Percentiles rank a stretch among this genome's conserved stretches.
These are phyloP conservation scores for Solanum hybrid DNA, from an alignment of 305 asterid genomes.

Conservation along the genomic window DNA sequence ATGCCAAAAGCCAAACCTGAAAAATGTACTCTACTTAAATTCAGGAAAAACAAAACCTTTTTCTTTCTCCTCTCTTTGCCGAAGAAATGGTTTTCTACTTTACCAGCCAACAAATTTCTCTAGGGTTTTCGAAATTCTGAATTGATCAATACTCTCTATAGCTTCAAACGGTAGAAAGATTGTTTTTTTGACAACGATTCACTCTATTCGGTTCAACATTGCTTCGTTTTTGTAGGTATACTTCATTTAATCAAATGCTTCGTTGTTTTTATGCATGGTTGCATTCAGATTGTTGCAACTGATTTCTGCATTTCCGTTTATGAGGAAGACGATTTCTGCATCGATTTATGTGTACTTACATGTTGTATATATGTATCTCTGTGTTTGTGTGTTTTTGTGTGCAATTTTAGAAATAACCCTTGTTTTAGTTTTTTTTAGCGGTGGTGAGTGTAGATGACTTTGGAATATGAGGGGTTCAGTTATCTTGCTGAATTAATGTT, in stretches of 20 bases:
- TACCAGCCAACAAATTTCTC: neutral
- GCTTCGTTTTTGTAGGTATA: constrained; percentile 1
- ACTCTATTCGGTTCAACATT: neutral
- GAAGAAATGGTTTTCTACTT: neutral
- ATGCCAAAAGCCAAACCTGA: neutral
- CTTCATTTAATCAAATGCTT: neutral
- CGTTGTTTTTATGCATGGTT: neutral
- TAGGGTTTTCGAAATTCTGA: neutral
- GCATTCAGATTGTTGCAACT: neutral
- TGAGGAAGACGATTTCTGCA: neutral
- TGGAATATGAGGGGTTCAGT: neutral
- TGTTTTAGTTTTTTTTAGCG: neutral
- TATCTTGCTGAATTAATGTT: neutral
- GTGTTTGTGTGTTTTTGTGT: neutral
- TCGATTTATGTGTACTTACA: neutral
- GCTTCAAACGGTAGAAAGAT: neutral
- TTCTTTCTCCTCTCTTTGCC: neutral
- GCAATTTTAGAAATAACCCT: neutral
- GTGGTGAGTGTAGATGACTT: neutral
- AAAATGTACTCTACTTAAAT: neutral
- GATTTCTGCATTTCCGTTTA: neutral
- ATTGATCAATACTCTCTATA: neutral
- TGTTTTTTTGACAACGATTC: neutral
- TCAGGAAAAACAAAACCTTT: constrained; percentile 1
- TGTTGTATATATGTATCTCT: neutral